Evolutionary conservation across 495 filamentous ascomycete genomes (phyloP), one percentile per base, ranked within the genome.

Genomic region (Cercophora samala): DNA sequence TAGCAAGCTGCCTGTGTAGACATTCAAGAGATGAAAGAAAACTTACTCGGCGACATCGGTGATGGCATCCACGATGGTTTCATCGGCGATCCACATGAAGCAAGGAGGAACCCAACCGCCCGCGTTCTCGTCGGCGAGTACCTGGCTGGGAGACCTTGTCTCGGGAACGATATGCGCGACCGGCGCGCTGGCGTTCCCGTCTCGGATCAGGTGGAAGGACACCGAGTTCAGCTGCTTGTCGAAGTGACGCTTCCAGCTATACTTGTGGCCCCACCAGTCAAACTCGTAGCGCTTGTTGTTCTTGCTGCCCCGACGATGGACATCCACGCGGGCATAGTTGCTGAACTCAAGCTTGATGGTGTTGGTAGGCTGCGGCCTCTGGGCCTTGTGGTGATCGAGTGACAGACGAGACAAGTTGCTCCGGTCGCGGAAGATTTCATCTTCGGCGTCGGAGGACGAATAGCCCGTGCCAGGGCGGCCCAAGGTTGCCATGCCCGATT

Each of bases 1-100:
- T 66, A 75, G 70, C 51, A 23, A 46, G 2, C 65, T 63, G 60
- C 69, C 70, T 71, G 67, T 68, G 58, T 5, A 17, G 17, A 9
- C 13, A 8, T 63, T 51, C 63, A 17, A 63, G 26, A 26, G n/a
- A 42, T 15, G 26, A 58, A 61, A 60, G 26, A 25, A 18, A 4
- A 91, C 93, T 92, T 88, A 97, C 93, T 99, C 95, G 68, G 92
- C 91, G 76, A 94, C 86, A 75, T 97, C 95, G 66, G 88, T 88
- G 73, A 85, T 78, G 67, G 84, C 86, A 55, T 87, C 82, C 67
- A 91, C 79, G 58, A 93, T 79, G 21, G 81, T 81, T 51, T 85
- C 73, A 77, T 97, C 93, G 65, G 84, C 90, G 67, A 99, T 91
- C 85, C 89, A 91, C 87, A 99, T 87, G 65, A 89, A 89, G 72